A percentile compares a stretch with the other conserved stretches of the same genome.
phyloP scores from a whole-genome alignment of 306 rosid genomes.

The Neltuma alba region DNA sequence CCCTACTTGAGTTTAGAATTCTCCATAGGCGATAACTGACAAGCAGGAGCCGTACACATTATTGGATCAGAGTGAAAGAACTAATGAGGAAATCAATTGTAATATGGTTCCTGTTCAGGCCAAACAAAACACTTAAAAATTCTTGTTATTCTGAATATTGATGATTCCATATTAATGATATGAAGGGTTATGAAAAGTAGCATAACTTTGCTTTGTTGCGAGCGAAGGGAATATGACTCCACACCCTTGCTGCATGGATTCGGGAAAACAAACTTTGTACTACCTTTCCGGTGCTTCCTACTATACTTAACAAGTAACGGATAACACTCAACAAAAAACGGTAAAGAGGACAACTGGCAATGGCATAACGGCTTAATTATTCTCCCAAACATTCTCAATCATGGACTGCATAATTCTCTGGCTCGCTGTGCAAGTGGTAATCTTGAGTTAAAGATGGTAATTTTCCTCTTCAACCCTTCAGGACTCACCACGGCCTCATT shows the following conservation, averaged over 20 bases:
- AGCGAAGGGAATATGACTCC: not conserved
- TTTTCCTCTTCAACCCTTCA: not conserved
- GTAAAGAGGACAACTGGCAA: not conserved
- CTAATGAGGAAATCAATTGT: not conserved
- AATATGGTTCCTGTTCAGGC: not conserved
- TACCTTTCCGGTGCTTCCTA: not conserved
- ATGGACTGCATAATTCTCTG: not conserved
- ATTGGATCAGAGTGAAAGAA: not conserved
- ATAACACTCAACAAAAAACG: not conserved
- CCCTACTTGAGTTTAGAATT: conserved; percentile 6
- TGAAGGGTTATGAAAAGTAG: not conserved
- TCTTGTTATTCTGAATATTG: not conserved
- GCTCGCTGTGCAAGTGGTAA: not conserved
- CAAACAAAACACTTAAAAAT: not conserved
- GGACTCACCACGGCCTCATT: not conserved
- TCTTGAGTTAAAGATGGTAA: not conserved
- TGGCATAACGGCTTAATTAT: not conserved
- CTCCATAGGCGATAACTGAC: not conserved
- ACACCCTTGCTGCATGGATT: not conserved
- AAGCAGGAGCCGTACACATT: not conserved
- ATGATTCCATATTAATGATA: not conserved
- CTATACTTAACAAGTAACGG: not conserved
- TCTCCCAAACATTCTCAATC: not conserved
- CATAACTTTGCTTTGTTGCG: not conserved
- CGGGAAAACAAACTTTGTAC: not conserved